phyloP scores from a whole-genome alignment of 345 rosid species.

The Eutrema japonicum region DNA sequence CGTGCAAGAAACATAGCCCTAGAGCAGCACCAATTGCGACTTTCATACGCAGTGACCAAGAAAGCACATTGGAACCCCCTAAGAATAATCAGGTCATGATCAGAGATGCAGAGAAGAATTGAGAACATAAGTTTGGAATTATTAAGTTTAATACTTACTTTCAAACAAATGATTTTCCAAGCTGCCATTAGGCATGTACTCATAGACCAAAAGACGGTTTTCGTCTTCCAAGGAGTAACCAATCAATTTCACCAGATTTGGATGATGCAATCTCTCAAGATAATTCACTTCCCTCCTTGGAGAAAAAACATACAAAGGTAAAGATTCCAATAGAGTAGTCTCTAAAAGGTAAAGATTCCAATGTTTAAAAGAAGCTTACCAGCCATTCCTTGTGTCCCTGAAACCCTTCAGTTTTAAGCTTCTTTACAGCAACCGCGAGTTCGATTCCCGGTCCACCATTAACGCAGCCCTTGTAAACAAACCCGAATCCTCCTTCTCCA shows the following conservation, averaged over 20 bases:
- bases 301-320: neutral
- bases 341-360: neutral
- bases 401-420: constrained; percentile 66
- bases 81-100: neutral
- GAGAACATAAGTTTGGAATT: neutral
- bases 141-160: constrained; percentile 50
- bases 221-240: constrained; percentile 74
- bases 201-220: constrained; percentile 81
- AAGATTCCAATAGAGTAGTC: neutral
- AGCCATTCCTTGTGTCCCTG: constrained; percentile 96
- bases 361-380: constrained; percentile 48
- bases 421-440: constrained; percentile 70
- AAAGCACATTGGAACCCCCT: constrained; percentile 46
- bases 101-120: neutral
- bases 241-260: constrained; percentile 73
- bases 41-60: constrained; percentile 73
- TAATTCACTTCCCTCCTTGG: constrained; percentile 71
- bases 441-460: constrained; percentile 59
- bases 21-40: constrained; percentile 75
- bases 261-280: constrained; percentile 80
- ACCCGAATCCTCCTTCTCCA: constrained; percentile 95
- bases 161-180: constrained; percentile 73
- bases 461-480: constrained; percentile 82
- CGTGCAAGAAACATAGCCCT: constrained; percentile 77
- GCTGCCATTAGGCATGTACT: constrained; percentile 78